Base-by-base conservation (phyloP, 2,329 filamentous ascomycete genomes). In the Monilinia laxa region DNA sequence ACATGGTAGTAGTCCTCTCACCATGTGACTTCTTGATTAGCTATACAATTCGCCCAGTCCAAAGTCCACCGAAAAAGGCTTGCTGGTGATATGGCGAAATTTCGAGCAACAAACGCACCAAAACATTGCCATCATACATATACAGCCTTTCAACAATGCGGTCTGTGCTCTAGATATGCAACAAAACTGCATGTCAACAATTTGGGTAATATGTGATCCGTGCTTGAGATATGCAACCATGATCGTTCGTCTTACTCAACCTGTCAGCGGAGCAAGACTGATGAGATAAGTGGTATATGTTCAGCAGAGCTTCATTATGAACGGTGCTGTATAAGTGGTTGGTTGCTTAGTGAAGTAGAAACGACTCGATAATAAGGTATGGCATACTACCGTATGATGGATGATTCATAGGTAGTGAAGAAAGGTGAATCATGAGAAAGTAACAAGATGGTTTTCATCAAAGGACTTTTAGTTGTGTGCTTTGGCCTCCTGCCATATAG, bases 131-230 rank as follows among this genome's bases (percentile, higher is more conserved):
- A 28, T 49, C 25, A 7, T 5, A 49, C 23, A 38, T 10, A 35
- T 47, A 59, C 25, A 42, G 2, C 12, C 45, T n/a, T 35, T 35
- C 42, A 49, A 49, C 18, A 23, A 49, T 49, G 12, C 25, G 28
- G 42, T 60, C 57, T 60, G 42, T 60, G 42, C 57, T 60, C 28
- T 16, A 60, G 35, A 55, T 16, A 54, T 63, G 60, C 60, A 63
- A 63, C 60, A 63, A 63, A 63, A 42, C 49, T n/a, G 25, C 18
- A 63, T 55, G 51, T 11, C 18, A 55, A 63, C 18, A 23, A 25
- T 23, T 38, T 60, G 57, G 42, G 45, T 60, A 60, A 42, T 51
- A 60, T 49, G 45, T 60, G 57, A 60, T 60, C 57, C 28, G 45
- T 49, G 57, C 57, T 60, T 60, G 57, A 60, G 28, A 38, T 51